Conservation (phyloP, 2,329 filamentous ascomycete genomes). For the Aspergillus fumigatus region DNA sequence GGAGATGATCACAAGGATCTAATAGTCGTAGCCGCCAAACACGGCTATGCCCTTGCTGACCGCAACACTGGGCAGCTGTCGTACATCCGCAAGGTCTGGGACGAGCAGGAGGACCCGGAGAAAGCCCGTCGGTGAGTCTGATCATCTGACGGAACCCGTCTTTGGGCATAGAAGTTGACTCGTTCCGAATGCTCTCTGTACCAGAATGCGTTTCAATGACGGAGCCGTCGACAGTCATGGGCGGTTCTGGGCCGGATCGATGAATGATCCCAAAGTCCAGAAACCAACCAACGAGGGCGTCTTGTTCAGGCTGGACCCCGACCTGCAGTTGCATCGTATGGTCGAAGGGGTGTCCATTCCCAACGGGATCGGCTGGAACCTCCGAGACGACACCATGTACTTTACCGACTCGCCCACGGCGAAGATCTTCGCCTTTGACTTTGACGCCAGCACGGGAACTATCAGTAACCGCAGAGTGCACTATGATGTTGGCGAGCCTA, state of each 20-base stretch:
- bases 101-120: slow-evolving; percentile 43
- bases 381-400: slow-evolving; percentile 69
- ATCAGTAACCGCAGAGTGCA: slow-evolving; percentile 67
- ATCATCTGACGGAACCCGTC: background rate
- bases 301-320: slow-evolving; percentile 66
- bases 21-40: slow-evolving; percentile 75
- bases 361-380: slow-evolving; percentile 79
- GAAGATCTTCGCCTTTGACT: slow-evolving; percentile 72
- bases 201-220: slow-evolving; percentile 65
- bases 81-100: slow-evolving; percentile 56
- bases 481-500: slow-evolving; percentile 62
- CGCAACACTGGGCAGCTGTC: slow-evolving; percentile 52
- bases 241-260: slow-evolving; percentile 78
- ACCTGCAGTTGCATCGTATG: slow-evolving; percentile 56
- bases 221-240: slow-evolving; percentile 75
- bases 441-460: slow-evolving; percentile 58
- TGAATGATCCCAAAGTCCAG: slow-evolving; percentile 73
- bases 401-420: slow-evolving; percentile 72
- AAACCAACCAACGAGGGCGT: slow-evolving; percentile 54
- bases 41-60: slow-evolving; percentile 74
- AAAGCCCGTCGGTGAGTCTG: slow-evolving; percentile 43
- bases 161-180: slow-evolving; percentile 6
- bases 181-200: slow-evolving; percentile 8
- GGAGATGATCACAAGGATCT: slow-evolving; percentile 49
- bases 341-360: slow-evolving; percentile 69